Conservation (phyloP, 2,329 filamentous ascomycete species). For the Huntiella omanensis region DNA sequence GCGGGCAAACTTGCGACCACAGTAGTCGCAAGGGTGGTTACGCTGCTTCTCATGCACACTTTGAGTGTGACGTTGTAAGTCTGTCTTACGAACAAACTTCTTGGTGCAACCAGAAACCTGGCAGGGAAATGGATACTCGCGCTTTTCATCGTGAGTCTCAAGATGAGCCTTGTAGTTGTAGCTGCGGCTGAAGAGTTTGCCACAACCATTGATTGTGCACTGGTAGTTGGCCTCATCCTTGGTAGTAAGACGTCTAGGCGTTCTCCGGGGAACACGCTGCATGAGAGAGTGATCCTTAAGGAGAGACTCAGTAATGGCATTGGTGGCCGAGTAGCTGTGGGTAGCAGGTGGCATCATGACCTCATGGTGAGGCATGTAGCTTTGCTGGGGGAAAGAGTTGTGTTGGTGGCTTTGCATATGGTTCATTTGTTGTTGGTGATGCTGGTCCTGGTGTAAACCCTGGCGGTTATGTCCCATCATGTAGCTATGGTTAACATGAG, state of each 20-base stretch:
- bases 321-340: constrained; percentile 12
- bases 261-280: constrained; percentile 17
- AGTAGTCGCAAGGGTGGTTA: constrained; percentile 52
- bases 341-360: not conserved
- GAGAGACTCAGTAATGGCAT: constrained; percentile 1
- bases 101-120: constrained; percentile 45
- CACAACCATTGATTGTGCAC: constrained; percentile 51
- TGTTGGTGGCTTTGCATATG: constrained; percentile 5
- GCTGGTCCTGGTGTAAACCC: not conserved
- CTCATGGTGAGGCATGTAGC: constrained; percentile 9
- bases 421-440: not conserved
- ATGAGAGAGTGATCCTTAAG: constrained; percentile 3
- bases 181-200: constrained; percentile 60
- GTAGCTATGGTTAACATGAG: constrained; percentile 2
- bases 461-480: not conserved
- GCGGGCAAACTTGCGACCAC: constrained; percentile 52
- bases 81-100: constrained; percentile 67
- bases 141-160: constrained; percentile 61
- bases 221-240: constrained; percentile 52
- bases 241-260: constrained; percentile 36
- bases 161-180: constrained; percentile 81
- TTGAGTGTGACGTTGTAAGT: constrained; percentile 44
- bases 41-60: constrained; percentile 57
- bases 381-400: constrained; percentile 5
- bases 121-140: constrained; percentile 55